Evolutionary conservation across 306 rosid species (phyloP).

Genomic region (Canavalia gladiata): DNA sequence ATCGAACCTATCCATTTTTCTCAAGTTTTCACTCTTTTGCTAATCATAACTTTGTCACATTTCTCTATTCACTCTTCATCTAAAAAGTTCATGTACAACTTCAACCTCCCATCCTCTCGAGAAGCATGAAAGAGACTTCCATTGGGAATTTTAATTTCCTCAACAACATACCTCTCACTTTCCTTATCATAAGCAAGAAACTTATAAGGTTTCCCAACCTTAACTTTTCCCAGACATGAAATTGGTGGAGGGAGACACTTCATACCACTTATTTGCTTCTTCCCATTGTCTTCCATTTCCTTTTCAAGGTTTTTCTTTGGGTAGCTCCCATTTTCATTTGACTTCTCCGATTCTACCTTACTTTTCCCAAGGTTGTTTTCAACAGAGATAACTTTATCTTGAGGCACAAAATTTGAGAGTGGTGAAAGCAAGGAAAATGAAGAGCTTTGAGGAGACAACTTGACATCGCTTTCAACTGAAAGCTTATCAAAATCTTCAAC

Average conservation of each 20-base stretch:
- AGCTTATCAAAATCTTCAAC: neutral
- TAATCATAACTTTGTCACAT: neutral
- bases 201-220: neutral
- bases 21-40: too few relatives aligned
- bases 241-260: conserved; percentile 2
- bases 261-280: neutral
- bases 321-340: neutral
- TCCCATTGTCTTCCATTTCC: neutral
- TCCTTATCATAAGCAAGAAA: neutral
- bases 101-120: neutral
- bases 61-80: neutral
- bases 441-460: neutral
- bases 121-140: neutral
- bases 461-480: neutral
- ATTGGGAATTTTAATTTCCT: neutral
- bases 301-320: neutral
- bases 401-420: neutral
- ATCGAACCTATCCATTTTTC: too few relatives aligned
- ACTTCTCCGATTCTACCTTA: neutral
- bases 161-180: neutral
- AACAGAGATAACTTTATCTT: neutral
- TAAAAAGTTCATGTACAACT: neutral
- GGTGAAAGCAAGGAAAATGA: neutral
- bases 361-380: neutral
- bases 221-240: neutral